Base-by-base conservation (phyloP, 2,329 filamentous ascomycete species). In the Sphaerostilbella broomeana region DNA sequence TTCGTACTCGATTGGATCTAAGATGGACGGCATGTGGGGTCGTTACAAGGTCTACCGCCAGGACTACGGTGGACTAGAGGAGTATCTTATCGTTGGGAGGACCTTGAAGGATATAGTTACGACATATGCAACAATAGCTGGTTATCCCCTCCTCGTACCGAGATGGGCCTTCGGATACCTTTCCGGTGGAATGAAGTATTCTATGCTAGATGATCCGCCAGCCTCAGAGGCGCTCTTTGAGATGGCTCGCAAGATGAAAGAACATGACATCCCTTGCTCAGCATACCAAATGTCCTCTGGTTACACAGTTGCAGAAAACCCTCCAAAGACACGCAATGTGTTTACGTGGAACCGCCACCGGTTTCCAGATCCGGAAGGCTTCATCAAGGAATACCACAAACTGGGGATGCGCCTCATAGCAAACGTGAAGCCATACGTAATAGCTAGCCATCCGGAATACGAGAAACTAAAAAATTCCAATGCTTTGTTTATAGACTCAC, bases 21-120 rank as follows among this genome's bases (percentile, higher is more conserved):
- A 86, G 57, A 81, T 86, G 59, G 83, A 87, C 52, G 81, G 82
- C 19, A 73, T 86, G 61, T 86, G 81, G 80, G 82, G 82, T 1
- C 74, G 73, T 42, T 86, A 78, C 70, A 86, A 86, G 56, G 79
- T 84, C 15, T 84, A 84, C 51, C 72, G 81, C 6, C 82, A 86
- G 57, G 79, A 83, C 44, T 73, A 81, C 46, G 82, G 83, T 16
- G 83, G 83, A 0, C 64, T 86, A 1, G 82, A 86, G 53, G 74
- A 85, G 59, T 86, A 85, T 48, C 64, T 79, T 16, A 74, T 86
- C 33, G 68, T 84, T 2, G 82, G 81, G 10, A 70, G 70, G 49
- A 85, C 78, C 0, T 61, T 85, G 4, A 70, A 75, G 43, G 81
- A 85, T 2, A 73, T 86, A 1, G 77, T 86, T 0, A 67, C 62